phyloP scores from a whole-genome alignment of 345 rosid species.

The Lepidium sativum region DNA sequence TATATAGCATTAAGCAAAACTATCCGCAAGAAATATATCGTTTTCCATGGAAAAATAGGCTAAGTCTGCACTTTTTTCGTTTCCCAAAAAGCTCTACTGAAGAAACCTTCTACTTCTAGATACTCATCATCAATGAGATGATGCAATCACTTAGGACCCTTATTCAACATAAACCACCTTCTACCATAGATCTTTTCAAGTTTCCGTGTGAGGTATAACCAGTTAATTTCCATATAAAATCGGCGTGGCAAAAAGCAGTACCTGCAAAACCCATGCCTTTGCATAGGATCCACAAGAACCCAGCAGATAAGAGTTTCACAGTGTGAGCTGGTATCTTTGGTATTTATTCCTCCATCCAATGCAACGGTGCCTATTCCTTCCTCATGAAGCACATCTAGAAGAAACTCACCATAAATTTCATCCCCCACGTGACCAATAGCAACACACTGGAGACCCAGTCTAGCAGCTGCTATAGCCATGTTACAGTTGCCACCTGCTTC shows the following conservation, averaged over 20 bases:
- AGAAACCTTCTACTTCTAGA: background rate
- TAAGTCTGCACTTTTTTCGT: background rate
- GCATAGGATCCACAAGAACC: slow-evolving; percentile 90
- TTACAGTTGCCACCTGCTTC: slow-evolving; percentile 99
- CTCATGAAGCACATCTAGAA: slow-evolving; percentile 65
- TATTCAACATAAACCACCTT: background rate
- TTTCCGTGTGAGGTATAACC: background rate
- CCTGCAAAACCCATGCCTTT: slow-evolving; percentile 99
- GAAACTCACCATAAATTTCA: slow-evolving; percentile 79
- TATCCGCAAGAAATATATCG: background rate
- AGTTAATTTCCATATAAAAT: background rate
- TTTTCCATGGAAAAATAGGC: background rate
- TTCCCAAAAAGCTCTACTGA: background rate
- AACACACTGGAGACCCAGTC: slow-evolving; percentile 73
- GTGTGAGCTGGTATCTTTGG: slow-evolving; percentile 28
- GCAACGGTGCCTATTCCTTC: slow-evolving; percentile 63
- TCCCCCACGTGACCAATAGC: slow-evolving; percentile 81
- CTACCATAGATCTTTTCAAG: background rate
- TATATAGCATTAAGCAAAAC: background rate
- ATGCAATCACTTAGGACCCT: background rate
- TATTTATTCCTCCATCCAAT: slow-evolving; percentile 41
- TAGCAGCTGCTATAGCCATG: slow-evolving; percentile 94
- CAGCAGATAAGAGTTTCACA: slow-evolving; percentile 88
- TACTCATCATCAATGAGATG: background rate
- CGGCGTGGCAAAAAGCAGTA: slow-evolving; percentile 35